These are phyloP conservation scores for Pterula multifida DNA, from an alignment of 1,284 basidiomycete genomes.

Conservation along the genomic window DNA sequence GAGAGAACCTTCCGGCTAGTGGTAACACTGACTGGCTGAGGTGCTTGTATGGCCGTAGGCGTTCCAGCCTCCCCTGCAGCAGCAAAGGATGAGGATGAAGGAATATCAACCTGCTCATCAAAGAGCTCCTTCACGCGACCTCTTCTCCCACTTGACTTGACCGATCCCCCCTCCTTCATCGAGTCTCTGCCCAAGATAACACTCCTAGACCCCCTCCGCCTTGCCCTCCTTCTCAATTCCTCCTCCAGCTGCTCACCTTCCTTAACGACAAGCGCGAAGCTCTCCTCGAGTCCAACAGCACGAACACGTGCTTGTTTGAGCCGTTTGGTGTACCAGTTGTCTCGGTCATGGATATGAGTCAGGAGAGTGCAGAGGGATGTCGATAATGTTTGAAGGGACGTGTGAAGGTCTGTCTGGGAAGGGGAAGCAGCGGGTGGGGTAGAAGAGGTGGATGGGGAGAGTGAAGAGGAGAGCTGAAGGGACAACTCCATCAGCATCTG, in stretches of 20 bases:
- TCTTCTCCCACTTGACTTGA: conserved; percentile 21
- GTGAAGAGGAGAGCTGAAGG: conserved; percentile 48
- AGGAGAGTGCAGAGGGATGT: neutral
- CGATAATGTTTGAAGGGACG: neutral
- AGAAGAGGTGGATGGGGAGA: conserved; percentile 25
- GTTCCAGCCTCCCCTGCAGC: neutral
- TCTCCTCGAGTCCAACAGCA: conserved; percentile 86
- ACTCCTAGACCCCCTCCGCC: conserved; percentile 31
- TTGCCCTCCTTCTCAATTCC: conserved; percentile 56
- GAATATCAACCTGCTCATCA: conserved; percentile 1
- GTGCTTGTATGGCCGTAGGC: neutral
- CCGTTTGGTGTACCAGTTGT: conserved; percentile 62
- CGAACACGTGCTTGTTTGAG: conserved; percentile 63
- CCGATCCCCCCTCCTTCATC: conserved; percentile 10
- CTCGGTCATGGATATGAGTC: conserved; percentile 52
- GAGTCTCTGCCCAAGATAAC: conserved; percentile 8
- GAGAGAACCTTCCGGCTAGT: neutral
- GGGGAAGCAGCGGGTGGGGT: conserved; percentile 15
- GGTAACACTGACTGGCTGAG: neutral
- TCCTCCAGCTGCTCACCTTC: conserved; percentile 82
- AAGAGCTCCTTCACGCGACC: conserved; percentile 6
- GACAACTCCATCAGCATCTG: conserved; percentile 76
- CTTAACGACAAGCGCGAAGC: conserved; percentile 73
- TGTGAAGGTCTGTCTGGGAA: neutral
- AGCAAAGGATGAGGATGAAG: neutral